Evolutionary conservation across 768 basidiomycete genomes (phyloP).

Genomic region (Inosperma sp.): DNA sequence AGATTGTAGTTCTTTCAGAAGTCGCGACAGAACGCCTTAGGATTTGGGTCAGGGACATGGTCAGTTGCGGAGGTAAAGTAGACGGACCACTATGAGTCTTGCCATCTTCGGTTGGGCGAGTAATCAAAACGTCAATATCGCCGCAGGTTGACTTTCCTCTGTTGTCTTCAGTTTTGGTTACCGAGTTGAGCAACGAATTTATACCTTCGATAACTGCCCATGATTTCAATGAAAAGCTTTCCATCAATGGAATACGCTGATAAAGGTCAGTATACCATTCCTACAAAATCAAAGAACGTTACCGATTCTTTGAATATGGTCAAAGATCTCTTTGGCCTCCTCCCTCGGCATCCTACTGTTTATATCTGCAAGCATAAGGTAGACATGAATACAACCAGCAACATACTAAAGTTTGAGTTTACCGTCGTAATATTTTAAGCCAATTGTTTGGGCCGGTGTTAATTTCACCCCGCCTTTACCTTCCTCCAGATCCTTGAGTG

Average conservation of each 20-base stretch:
- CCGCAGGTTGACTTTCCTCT: conserved; percentile 83
- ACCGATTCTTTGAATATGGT: conserved; percentile 71
- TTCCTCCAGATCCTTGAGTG: conserved; percentile 64
- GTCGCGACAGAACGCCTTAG: conserved; percentile 54
- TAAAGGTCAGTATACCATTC: background rate
- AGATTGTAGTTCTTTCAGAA: conserved; percentile 54
- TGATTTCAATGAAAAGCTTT: conserved; percentile 72
- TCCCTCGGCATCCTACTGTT: conserved; percentile 79
- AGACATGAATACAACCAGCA: background rate
- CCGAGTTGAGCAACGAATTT: conserved; percentile 10
- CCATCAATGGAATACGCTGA: conserved; percentile 68
- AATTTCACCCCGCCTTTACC: conserved; percentile 61
- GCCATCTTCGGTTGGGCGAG: conserved; percentile 67
- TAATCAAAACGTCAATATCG: conserved; percentile 89
- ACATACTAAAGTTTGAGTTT: conserved; percentile 12
- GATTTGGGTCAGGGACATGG: conserved; percentile 4
- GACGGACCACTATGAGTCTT: conserved; percentile 65
- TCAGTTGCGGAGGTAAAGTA: background rate
- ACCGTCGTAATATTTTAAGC: conserved; percentile 69
- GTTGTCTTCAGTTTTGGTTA: too few species aligned
- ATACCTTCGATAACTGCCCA: conserved; percentile 86
- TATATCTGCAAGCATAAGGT: conserved; percentile 49
- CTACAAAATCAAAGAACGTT: conserved; percentile 11
- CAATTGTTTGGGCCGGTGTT: conserved; percentile 58
- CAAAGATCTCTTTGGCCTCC: conserved; percentile 73